A percentile compares a stretch with the other conserved stretches of the same genome.
phyloP scores from a whole-genome alignment of 768 basidiomycete species.

The Pleurotus tuoliensis region DNA sequence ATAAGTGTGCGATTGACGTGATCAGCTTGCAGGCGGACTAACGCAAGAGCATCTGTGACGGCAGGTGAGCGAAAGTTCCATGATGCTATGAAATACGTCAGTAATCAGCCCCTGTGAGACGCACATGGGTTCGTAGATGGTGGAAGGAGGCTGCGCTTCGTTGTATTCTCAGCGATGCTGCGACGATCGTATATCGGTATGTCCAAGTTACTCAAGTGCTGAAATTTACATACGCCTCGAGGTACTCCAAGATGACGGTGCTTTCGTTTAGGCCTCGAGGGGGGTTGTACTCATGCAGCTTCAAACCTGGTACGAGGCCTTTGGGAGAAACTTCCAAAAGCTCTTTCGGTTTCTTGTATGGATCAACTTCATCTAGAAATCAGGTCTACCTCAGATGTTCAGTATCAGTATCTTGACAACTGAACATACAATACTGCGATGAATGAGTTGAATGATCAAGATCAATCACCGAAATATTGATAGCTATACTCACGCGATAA shows the following conservation, averaged over 20 bases:
- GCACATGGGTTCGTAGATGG: conserved; percentile 55
- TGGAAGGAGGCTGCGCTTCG: conserved; percentile 53
- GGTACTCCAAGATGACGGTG: conserved; percentile 72
- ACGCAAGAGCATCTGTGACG: conserved; percentile 56
- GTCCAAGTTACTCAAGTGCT: background rate
- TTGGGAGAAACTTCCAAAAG: conserved; percentile 81
- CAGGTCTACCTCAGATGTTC: background rate
- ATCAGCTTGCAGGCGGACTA: conserved; percentile 66
- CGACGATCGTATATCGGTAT: background rate
- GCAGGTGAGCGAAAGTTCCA: background rate
- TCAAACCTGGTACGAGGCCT: conserved; percentile 73
- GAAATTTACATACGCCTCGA: conserved; percentile 60
- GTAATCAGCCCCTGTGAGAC: conserved; percentile 14
- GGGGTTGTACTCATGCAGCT: conserved; percentile 46
- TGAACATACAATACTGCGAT: conserved; percentile 32
- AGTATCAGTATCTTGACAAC: no score
- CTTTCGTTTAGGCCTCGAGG: conserved; percentile 73
- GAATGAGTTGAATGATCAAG: no score
- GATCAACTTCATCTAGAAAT: conserved; percentile 68
- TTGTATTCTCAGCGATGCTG: conserved; percentile 49
- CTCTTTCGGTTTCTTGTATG: conserved; percentile 77
- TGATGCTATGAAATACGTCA: background rate
- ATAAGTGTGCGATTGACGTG: conserved; percentile 61
- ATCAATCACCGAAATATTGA: no score
- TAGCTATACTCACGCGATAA: conserved; percentile 49